Conservation (phyloP, 73 alveolate species). For the Paraurostyla sp. region DNA sequence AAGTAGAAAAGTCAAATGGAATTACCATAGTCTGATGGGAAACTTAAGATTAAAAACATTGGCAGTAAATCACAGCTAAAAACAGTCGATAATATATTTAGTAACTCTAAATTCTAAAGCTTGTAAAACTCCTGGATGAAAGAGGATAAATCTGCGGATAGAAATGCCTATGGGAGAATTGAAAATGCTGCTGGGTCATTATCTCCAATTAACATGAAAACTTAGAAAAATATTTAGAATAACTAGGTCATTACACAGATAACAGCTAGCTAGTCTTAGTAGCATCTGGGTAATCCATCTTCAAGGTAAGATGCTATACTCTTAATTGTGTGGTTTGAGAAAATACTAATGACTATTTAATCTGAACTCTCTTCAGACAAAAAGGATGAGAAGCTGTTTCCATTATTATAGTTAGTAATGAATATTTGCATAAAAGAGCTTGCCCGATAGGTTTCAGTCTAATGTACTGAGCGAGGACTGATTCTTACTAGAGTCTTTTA, state of each 20-base stretch:
- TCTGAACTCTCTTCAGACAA: neutral
- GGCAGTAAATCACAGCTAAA: neutral
- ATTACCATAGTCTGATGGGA: neutral
- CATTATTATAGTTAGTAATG: constrained; percentile 22
- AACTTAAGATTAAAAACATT: neutral
- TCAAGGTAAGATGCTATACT: constrained; percentile 62
- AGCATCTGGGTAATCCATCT: constrained; percentile 48
- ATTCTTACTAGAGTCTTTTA: constrained; percentile 35
- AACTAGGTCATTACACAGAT: constrained; percentile 2
- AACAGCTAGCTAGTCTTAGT: neutral
- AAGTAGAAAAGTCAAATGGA: neutral
- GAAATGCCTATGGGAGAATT: neutral
- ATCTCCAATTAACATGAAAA: constrained; percentile 20
- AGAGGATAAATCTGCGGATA: constrained; percentile 13
- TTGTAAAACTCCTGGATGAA: constrained; percentile 18
- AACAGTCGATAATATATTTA: neutral
- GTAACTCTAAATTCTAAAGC: neutral
- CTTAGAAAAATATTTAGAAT: neutral
- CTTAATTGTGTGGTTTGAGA: constrained; percentile 58
- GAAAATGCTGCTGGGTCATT: neutral
- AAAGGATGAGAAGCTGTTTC: neutral
- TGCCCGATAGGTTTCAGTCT: constrained; percentile 54
- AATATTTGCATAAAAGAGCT: constrained; percentile 40
- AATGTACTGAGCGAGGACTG: constrained; percentile 61
- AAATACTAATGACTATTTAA: neutral